These are phyloP conservation scores for Metarhizium guizhouense DNA, from an alignment of 2,329 filamentous ascomycete genomes.

Conservation along the genomic window DNA sequence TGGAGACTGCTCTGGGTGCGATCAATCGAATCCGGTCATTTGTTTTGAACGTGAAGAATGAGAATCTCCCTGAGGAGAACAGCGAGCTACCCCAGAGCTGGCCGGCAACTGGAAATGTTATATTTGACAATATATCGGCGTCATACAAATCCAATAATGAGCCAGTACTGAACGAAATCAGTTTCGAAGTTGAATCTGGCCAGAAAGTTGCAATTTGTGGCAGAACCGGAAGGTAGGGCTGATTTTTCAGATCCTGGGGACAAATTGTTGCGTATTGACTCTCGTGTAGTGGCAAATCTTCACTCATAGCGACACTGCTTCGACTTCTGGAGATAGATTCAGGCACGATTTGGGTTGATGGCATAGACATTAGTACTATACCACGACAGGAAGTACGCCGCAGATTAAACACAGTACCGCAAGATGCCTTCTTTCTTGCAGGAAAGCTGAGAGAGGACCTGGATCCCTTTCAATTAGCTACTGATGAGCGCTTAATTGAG, in stretches of 20 bases:
- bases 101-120: slow-evolving; percentile 16
- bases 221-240: slow-evolving; percentile 25
- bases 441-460: slow-evolving; percentile 40
- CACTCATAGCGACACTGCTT: slow-evolving; percentile 33
- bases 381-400: slow-evolving; percentile 13
- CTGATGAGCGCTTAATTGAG: slow-evolving; percentile 23
- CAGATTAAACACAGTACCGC: slow-evolving; percentile 34
- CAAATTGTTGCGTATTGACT: background rate
- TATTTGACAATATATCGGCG: slow-evolving; percentile 19
- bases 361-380: slow-evolving; percentile 23
- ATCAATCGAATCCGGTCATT: slow-evolving; percentile 19
- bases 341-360: slow-evolving; percentile 35
- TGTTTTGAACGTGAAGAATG: slow-evolving; percentile 12
- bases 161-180: slow-evolving; percentile 19
- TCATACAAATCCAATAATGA: slow-evolving; percentile 13
- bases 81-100: slow-evolving; percentile 12
- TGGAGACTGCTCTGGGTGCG: slow-evolving; percentile 19
- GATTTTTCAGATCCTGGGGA: background rate
- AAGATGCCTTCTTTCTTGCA: slow-evolving; percentile 41
- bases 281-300: slow-evolving; percentile 16
- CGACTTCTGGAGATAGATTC: slow-evolving; percentile 34
- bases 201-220: slow-evolving; percentile 35
- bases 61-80: slow-evolving; percentile 14
- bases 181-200: slow-evolving; percentile 20
- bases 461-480: slow-evolving; percentile 33